These are phyloP conservation scores for Venturia oleaginea DNA, from an alignment of 2,329 filamentous ascomycete genomes.

Conservation along the genomic window DNA sequence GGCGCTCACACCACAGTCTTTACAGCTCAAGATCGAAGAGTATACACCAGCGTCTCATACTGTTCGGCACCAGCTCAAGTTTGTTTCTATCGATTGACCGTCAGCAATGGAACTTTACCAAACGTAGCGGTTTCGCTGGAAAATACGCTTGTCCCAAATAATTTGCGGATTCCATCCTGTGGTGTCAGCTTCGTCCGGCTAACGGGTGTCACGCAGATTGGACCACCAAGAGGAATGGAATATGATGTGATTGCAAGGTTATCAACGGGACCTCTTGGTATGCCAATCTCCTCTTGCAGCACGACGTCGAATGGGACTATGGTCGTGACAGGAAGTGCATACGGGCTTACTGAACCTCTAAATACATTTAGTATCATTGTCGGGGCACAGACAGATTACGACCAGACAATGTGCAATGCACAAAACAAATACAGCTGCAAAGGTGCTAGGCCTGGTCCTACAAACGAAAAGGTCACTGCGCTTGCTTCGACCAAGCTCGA, in stretches of 20 bases:
- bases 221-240: constrained; percentile 35
- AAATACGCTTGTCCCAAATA: constrained; percentile 30
- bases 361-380: constrained; percentile 33
- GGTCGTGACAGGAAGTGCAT: constrained; percentile 16
- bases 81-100: constrained; percentile 30
- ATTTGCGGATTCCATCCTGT: constrained; percentile 26
- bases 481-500: constrained; percentile 28
- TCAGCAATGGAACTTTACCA: constrained; percentile 29
- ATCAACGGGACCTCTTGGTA: constrained; percentile 16
- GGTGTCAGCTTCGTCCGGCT: constrained; percentile 25
- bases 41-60: constrained; percentile 31
- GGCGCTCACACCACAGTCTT: constrained; percentile 31
- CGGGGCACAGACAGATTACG: constrained; percentile 40
- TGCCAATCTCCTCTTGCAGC: constrained; percentile 16
- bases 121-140: constrained; percentile 33
- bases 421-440: constrained; percentile 39
- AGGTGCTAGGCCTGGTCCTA: constrained; percentile 35
- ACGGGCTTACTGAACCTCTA: constrained; percentile 17
- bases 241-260: constrained; percentile 32
- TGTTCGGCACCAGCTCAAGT: constrained; percentile 37
- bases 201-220: constrained; percentile 31
- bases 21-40: constrained; percentile 20
- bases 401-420: constrained; percentile 40
- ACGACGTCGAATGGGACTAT: constrained; percentile 15
- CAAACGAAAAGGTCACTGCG: constrained; percentile 28